Conservation (phyloP, 768 basidiomycete genomes). For the Boletus bicolor region DNA sequence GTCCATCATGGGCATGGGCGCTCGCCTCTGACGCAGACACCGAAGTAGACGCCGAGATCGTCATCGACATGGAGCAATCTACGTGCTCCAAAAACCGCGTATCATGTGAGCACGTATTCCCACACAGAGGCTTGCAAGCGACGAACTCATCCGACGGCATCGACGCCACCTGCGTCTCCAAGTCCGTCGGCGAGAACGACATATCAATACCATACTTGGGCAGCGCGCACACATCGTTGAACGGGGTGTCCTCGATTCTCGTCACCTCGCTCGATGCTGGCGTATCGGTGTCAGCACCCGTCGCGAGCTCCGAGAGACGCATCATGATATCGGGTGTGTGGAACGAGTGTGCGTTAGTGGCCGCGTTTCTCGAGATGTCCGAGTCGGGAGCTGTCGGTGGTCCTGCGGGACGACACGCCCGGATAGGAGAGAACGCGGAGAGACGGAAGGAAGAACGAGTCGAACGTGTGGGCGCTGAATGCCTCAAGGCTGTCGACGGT, state of each 20-base stretch:
- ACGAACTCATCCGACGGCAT: slow-evolving; percentile 8
- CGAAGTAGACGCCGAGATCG: slow-evolving; percentile 9
- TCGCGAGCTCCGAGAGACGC: slow-evolving; percentile 19
- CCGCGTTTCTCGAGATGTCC: neutral
- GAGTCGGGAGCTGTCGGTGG: neutral
- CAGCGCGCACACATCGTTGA: slow-evolving; percentile 17
- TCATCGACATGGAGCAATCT: slow-evolving; percentile 11
- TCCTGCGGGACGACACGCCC: neutral
- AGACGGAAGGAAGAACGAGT: slow-evolving; percentile 22
- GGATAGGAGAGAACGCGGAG: slow-evolving; percentile 19
- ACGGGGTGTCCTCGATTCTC: slow-evolving; percentile 13
- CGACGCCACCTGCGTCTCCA: slow-evolving; percentile 6
- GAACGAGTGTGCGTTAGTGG: neutral
- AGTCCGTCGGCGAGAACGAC: slow-evolving; percentile 7
- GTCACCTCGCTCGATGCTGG: slow-evolving; percentile 14
- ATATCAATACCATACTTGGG: slow-evolving; percentile 16
- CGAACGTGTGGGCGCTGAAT: slow-evolving; percentile 6
- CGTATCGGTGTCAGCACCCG: slow-evolving; percentile 1
- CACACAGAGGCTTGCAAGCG: neutral
- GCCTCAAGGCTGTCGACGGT: slow-evolving; percentile 22
- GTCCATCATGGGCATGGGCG: neutral
- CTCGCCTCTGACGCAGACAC: slow-evolving; percentile 11
- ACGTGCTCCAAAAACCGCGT: slow-evolving; percentile 27
- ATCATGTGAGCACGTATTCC: neutral
- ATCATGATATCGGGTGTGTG: slow-evolving; percentile 12